Evolutionary conservation across 805 yeast species (phyloP), one percentile per base, ranked within the genome.

Genomic region (Saccharomycopsis vini): DNA sequence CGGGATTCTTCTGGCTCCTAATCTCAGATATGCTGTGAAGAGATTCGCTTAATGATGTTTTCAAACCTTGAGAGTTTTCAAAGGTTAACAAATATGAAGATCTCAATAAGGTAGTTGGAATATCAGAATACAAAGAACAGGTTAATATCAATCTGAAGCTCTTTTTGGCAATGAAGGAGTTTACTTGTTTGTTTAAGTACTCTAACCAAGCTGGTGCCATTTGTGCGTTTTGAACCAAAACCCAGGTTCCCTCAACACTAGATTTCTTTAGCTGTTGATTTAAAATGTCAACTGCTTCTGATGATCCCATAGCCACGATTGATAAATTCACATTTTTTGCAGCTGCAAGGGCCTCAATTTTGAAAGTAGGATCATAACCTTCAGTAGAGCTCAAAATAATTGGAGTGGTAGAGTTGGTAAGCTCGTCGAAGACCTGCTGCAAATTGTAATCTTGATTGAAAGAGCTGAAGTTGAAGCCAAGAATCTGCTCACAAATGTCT

Each of bases 201-300:
- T 69, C 73, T 22, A 84, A 62, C 87, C 95, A 81, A 3, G 56
- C 58, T 1, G 72, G 63, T 0, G 92, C 75, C 69, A 82, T 71
- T 47, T 90, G 95, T 10, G 85, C 64, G 55, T 89, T 89, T 56
- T 90, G 95, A 24, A 90, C 59, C 23, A 89, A 53, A 0, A 90
- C 59, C 95, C 95, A 87, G 1, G 58, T 53, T 0, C 85, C 87
- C 1, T 56, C 55, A n/a, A 56, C 61, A 1, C 69, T 55, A 0
- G 77, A 74, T 7, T 57, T 59, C 1, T 57, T 54, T 6, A 86
- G 61, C n/a, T 75, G 74, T 40, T 64, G 61, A 19, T 72, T 73
- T 0, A 90, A 89, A 33, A 67, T 61, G 2, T 64, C 71, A 2
- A 67, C 58, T 7, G 84, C 80, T 58, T 86, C 95, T 20, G 59